Conservation (phyloP, 202 grass and related monocot genomes). For the Zizania palustris region DNA sequence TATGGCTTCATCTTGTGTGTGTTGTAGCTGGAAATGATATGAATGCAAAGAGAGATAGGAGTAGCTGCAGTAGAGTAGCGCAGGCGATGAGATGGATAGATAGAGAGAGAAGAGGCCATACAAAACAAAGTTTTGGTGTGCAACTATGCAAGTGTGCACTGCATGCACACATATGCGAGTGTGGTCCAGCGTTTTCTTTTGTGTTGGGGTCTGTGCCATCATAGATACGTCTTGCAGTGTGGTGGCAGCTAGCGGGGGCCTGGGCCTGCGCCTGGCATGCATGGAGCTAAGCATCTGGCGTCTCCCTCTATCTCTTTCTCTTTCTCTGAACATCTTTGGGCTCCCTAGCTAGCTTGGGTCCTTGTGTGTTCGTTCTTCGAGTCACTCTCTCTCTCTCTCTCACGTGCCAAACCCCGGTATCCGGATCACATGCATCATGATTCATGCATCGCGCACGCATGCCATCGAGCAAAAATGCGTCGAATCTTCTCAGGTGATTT, state of each 20-base stretch:
- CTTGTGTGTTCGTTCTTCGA: background rate
- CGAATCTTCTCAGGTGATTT: constrained; percentile 53
- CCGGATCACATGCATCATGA: constrained; percentile 1
- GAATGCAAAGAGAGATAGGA: constrained; percentile 8
- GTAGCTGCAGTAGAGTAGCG: background rate
- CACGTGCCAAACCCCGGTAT: constrained; percentile 32
- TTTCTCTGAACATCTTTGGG: constrained; percentile 7
- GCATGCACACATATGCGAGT: constrained; percentile 41
- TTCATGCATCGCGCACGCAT: no score
- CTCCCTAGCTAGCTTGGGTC: background rate
- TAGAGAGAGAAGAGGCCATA: background rate
- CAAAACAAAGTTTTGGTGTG: constrained; percentile 41
- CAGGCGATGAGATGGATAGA: constrained; percentile 9
- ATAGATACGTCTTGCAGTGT: constrained; percentile 51
- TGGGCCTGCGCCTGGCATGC: no score
- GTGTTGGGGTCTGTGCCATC: constrained; percentile 47
- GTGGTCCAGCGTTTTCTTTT: constrained; percentile 42
- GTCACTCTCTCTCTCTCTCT: constrained; percentile 42
- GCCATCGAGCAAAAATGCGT: constrained; percentile 12
- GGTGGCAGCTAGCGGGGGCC: constrained; percentile 10
- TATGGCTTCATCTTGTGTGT: background rate
- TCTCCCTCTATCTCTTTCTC: background rate
- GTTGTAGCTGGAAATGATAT: constrained; percentile 29
- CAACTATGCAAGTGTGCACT: constrained; percentile 4
- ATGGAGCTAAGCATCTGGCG: constrained; percentile 2